Evolutionary conservation across 345 rosid species (phyloP).

Genomic region (Cochlearia excelsa): DNA sequence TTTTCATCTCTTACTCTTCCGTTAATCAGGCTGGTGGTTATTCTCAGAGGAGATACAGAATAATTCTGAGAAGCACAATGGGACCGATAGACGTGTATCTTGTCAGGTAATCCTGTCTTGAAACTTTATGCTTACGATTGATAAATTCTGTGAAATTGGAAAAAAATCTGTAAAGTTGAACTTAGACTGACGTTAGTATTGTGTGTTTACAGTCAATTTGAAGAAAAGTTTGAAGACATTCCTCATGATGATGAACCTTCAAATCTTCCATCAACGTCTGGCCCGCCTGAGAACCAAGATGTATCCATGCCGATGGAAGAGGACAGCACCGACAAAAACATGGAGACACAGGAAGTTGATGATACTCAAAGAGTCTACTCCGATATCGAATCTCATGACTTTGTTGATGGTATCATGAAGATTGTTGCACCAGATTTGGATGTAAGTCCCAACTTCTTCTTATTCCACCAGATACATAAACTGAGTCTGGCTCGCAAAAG

Average conservation of each 20-base stretch:
- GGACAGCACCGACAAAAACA: constrained; percentile 54
- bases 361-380: constrained; percentile 50
- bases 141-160: not conserved
- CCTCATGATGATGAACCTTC: constrained; percentile 56
- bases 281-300: constrained; percentile 45
- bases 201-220: constrained; percentile 63
- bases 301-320: constrained; percentile 41
- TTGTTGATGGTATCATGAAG: constrained; percentile 86
- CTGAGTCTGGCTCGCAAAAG: not conserved
- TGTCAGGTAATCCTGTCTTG: constrained; percentile 60
- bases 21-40: constrained; percentile 72
- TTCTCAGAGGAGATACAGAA: constrained; percentile 88
- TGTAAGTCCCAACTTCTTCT: constrained; percentile 51
- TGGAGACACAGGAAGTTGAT: constrained; percentile 49
- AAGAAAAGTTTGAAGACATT: constrained; percentile 84
- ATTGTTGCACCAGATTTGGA: constrained; percentile 86
- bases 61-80: constrained; percentile 94
- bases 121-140: constrained; percentile 14
- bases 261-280: constrained; percentile 51
- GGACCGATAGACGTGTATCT: constrained; percentile 97
- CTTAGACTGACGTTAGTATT: constrained; percentile 13
- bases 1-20: constrained; percentile 15
- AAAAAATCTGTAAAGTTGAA: not conserved
- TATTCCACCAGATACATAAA: constrained; percentile 5
- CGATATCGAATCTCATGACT: constrained; percentile 65